These are phyloP conservation scores for Scopulariopsis brevicaulis DNA, from an alignment of 2,329 filamentous ascomycete species.

Conservation along the genomic window DNA sequence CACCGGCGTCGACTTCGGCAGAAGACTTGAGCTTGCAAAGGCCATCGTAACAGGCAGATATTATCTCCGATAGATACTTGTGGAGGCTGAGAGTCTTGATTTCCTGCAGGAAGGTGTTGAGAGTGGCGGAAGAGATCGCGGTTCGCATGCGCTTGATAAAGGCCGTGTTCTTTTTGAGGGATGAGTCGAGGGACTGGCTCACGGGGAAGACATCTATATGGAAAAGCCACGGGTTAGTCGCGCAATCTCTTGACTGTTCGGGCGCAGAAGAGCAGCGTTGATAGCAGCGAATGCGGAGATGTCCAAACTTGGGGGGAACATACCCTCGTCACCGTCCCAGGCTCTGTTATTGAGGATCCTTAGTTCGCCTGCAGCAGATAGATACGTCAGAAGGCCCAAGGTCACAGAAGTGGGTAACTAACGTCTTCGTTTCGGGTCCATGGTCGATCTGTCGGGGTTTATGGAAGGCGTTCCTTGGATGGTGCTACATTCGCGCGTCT, in stretches of 20 bases:
- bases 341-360: slow-evolving; percentile 77
- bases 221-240: slow-evolving; percentile 6
- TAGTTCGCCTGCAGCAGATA: slow-evolving; percentile 60
- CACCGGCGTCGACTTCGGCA: slow-evolving; percentile 81
- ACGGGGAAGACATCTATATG: slow-evolving; percentile 63
- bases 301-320: slow-evolving; percentile 5
- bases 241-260: neutral
- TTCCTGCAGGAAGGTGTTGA: slow-evolving; percentile 78
- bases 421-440: slow-evolving; percentile 59
- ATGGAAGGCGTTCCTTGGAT: neutral
- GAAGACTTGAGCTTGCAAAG: slow-evolving; percentile 84
- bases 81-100: slow-evolving; percentile 83
- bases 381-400: neutral
- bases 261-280: slow-evolving; percentile 8
- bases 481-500: neutral
- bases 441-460: slow-evolving; percentile 22
- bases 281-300: neutral
- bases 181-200: slow-evolving; percentile 76
- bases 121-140: slow-evolving; percentile 68
- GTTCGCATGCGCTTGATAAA: slow-evolving; percentile 96
- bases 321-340: slow-evolving; percentile 85
- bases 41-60: slow-evolving; percentile 90
- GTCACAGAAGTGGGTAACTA: slow-evolving; percentile 13
- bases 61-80: slow-evolving; percentile 95
- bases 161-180: slow-evolving; percentile 94